phyloP scores from a whole-genome alignment of 441 rosid genomes.

The Adansonia rubrostipa region DNA sequence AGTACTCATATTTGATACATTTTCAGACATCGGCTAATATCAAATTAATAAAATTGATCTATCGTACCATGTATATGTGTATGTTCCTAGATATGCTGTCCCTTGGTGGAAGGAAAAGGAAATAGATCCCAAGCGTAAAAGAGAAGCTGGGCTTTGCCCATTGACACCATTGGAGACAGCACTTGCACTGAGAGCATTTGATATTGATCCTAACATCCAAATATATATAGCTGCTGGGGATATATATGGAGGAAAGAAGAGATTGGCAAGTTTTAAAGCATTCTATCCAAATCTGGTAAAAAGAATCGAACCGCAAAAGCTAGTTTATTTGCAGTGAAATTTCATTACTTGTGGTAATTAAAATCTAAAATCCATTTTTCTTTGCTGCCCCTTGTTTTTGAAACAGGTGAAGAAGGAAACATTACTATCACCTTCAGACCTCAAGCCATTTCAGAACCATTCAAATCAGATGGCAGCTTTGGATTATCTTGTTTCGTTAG shows the following conservation, averaged over 20 bases:
- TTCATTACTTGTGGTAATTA: background rate
- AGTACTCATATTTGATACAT: too few relatives aligned
- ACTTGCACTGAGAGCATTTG: conserved; percentile 51
- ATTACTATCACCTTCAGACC: conserved; percentile 52
- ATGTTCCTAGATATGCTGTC: conserved; percentile 51
- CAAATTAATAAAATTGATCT: too few relatives aligned
- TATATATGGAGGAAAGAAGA: conserved; percentile 63
- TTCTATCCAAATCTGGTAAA: conserved; percentile 66
- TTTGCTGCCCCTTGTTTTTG: background rate
- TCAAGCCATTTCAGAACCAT: conserved; percentile 60
- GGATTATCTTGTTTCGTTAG: conserved; percentile 68
- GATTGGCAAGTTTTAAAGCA: conserved; percentile 47
- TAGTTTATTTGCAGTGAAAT: conserved; percentile 1
- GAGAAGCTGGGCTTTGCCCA: conserved; percentile 72
- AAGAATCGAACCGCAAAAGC: background rate
- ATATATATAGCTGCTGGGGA: conserved; percentile 74
- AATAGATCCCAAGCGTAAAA: conserved; percentile 55
- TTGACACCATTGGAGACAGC: conserved; percentile 77
- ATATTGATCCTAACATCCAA: conserved; percentile 59
- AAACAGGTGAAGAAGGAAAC: conserved; percentile 71
- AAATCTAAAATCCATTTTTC: too few relatives aligned
- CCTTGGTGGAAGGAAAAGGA: conserved; percentile 83
- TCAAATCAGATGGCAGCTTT: conserved; percentile 80
- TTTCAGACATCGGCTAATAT: too few relatives aligned
- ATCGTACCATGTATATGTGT: background rate